Evolutionary conservation across 2,329 filamentous ascomycete genomes (phyloP), one percentile per base, ranked within the genome.

Genomic region (Teratosphaeria zuluensis): DNA sequence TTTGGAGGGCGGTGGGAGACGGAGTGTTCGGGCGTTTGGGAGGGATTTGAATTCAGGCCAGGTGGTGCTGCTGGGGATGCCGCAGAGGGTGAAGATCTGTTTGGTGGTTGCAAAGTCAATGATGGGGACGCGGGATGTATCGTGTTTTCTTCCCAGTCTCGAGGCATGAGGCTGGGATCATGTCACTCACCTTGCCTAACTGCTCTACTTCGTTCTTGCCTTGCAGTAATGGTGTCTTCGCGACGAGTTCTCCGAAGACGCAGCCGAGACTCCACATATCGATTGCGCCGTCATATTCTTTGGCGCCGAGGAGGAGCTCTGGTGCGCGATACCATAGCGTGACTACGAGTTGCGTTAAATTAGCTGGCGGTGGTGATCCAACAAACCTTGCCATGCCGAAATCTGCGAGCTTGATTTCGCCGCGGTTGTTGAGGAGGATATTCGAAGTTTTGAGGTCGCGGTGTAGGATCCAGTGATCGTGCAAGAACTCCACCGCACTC

Each of bases 201-300:
- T 96, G 86, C 69, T 95, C 90, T 58, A 95, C 91, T 76, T 99
- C 94, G 74, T 95, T 96, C 69, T 86, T 88, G 55, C 92, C 92
- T 68, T 90, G 90, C 0, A 99, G 79, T 1, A 97, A 73, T 0
- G 92, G 90, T 62, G 92, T 86, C 62, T 90, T 88, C 38, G 84
- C 86, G 21, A 97, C 79, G 3, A 99, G 81, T 76, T 99, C 94
- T 61, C 87, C 92, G 70, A 99, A 95, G 69, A 99, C 91, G 75
- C 94, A 97, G 12, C 94, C 94, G 3, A 97, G 78, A 74, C 89
- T 95, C 94, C 94, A 99, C 81, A 97, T 88, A 75, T 97, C 94
- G 66, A 97, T 81, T 61, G 88, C 83, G 0, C 81, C 77, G 60
- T 82, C 86, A 76, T 99, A 99, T 16, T 80, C 81, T 38, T 83